Evolutionary conservation across 2,329 filamentous ascomycete species (phyloP).

Genomic region (Mycosphaerelloides madeirae): DNA sequence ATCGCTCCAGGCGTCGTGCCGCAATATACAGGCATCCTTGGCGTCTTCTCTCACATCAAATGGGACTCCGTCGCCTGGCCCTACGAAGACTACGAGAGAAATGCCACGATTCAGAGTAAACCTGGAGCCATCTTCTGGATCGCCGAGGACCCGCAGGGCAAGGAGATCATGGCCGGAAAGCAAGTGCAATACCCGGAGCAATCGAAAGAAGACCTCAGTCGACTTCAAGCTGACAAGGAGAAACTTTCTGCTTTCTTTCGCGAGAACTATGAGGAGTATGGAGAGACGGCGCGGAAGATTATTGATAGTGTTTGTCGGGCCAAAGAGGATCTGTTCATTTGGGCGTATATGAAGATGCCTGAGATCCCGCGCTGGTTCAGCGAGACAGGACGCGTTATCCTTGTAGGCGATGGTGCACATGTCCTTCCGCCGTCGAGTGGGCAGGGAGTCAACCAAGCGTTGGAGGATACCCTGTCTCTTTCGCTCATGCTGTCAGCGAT

Average conservation of each 20-base stretch:
- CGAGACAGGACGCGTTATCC: constrained; percentile 42
- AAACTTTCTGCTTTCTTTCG: constrained; percentile 12
- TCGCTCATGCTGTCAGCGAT: constrained; percentile 33
- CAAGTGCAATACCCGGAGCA: constrained; percentile 33
- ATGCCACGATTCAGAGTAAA: constrained; percentile 34
- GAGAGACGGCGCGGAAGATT: constrained; percentile 19
- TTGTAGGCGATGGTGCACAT: constrained; percentile 56
- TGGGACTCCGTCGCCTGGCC: constrained; percentile 21
- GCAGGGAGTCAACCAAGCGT: constrained; percentile 52
- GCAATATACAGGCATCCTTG: constrained; percentile 22
- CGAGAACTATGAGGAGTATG: constrained; percentile 17
- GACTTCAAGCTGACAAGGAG: constrained; percentile 30
- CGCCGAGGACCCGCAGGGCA: constrained; percentile 33
- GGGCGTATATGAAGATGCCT: constrained; percentile 29
- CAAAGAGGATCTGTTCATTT: constrained; percentile 20
- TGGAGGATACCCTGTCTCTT: constrained; percentile 52
- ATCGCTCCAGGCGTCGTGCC: constrained; percentile 19
- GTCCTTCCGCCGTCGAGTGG: constrained; percentile 51
- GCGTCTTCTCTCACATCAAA: constrained; percentile 19
- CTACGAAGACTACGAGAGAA: constrained; percentile 23
- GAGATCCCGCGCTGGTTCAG: constrained; percentile 44
- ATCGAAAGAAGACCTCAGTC: constrained; percentile 33
- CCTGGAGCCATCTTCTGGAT: constrained; percentile 37
- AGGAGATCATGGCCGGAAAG: constrained; percentile 35
- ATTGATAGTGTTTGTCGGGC: constrained; percentile 17